Conservation (phyloP, 1,284 basidiomycete genomes). For the Golubevia pallescens region DNA sequence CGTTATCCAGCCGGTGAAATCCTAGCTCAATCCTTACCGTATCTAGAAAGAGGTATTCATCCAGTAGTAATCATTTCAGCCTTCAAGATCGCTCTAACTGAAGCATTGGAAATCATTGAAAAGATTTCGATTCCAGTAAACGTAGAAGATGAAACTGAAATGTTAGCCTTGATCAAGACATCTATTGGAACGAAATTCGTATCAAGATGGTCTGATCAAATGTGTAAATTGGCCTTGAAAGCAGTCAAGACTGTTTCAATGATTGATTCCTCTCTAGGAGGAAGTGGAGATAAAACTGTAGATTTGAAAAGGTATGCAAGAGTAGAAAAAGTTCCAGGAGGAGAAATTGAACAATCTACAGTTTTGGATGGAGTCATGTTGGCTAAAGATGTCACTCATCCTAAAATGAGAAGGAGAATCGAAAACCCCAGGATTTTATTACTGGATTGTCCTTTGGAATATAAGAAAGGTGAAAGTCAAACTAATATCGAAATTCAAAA, state of each 20-base stretch:
- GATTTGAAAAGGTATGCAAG: conserved; percentile 98
- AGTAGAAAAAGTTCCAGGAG: conserved; percentile 95
- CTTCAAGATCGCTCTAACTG: conserved; percentile 91
- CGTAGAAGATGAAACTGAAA: conserved; percentile 82
- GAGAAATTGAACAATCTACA: conserved; percentile 89
- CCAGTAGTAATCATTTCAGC: conserved; percentile 98
- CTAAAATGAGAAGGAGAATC: conserved; percentile 92
- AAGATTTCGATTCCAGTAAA: conserved; percentile 89
- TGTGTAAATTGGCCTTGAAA: conserved; percentile 92
- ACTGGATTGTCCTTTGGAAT: conserved; percentile 95
- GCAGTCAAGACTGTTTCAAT: conserved; percentile 83
- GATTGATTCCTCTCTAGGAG: conserved; percentile 68
- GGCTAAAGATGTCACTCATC: conserved; percentile 99
- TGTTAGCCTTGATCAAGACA: conserved; percentile 98
- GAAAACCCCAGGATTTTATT: conserved; percentile 86
- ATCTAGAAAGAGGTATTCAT: conserved; percentile 94
- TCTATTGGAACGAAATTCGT: conserved; percentile 99
- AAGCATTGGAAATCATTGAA: conserved; percentile 86
- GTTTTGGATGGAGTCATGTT: conserved; percentile 93
- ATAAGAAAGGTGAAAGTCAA: conserved; percentile 98
- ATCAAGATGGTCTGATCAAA: conserved; percentile 92
- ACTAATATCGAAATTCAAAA: conserved; percentile 98
- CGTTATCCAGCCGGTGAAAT: conserved; percentile 86
- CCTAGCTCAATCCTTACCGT: conserved; percentile 88
- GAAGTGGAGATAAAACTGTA: conserved; percentile 80